Evolutionary conservation across 345 rosid genomes (phyloP).

Genomic region (Gossypium sturtianum): DNA sequence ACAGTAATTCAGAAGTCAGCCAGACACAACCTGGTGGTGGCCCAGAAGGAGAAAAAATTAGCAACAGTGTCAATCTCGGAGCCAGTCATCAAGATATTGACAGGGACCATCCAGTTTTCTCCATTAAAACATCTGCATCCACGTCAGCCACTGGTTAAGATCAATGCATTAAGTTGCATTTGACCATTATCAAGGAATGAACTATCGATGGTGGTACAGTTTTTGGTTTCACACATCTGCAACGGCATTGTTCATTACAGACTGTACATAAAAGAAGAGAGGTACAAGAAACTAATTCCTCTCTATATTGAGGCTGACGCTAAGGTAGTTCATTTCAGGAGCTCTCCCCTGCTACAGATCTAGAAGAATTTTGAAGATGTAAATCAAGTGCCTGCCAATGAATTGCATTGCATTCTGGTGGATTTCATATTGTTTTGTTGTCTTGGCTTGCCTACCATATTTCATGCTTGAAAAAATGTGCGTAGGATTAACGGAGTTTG

Average conservation of each 20-base stretch:
- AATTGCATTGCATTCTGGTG: not conserved
- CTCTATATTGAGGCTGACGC: conserved; percentile 20
- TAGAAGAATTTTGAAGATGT: conserved; percentile 14
- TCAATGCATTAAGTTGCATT: not conserved
- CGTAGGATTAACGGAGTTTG: not conserved
- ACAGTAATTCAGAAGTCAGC: conserved; percentile 19
- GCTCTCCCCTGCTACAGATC: conserved; percentile 30
- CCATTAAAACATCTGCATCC: conserved; percentile 28
- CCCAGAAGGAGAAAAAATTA: conserved; percentile 19
- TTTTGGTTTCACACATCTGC: conserved; percentile 14
- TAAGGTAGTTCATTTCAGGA: conserved; percentile 18
- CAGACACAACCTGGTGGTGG: conserved; percentile 13
- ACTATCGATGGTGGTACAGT: conserved; percentile 3
- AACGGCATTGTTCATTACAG: conserved; percentile 10
- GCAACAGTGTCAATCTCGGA: conserved; percentile 5
- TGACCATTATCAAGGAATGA: conserved; percentile 3
- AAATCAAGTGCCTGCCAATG: conserved; percentile 3
- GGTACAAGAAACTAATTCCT: conserved; percentile 14
- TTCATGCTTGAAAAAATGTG: not conserved
- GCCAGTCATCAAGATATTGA: conserved; percentile 26
- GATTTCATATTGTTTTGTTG: not conserved
- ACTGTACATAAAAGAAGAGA: conserved; percentile 32
- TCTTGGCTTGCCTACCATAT: not conserved
- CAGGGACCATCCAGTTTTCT: conserved; percentile 19
- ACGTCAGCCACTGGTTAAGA: conserved; percentile 33